Evolutionary conservation across 2,329 filamentous ascomycete species (phyloP).

Genomic region (Cordyceps tenuipes): DNA sequence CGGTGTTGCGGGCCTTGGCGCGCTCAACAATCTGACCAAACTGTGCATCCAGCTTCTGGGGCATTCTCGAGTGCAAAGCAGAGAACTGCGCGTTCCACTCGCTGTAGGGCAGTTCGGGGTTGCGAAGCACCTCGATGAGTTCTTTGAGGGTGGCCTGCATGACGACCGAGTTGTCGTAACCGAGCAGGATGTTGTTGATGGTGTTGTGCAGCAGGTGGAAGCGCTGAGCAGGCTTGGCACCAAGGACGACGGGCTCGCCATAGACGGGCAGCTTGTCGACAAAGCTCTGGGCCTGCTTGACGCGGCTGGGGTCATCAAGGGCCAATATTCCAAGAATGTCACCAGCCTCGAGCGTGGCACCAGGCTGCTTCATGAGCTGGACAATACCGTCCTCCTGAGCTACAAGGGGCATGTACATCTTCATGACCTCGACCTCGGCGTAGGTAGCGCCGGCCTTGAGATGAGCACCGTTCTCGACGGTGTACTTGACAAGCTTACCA

Average conservation of each 20-base stretch:
- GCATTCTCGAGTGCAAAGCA: conserved; percentile 94
- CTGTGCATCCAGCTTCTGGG: conserved; percentile 76
- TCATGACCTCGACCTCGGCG: conserved; percentile 99
- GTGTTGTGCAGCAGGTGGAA: conserved; percentile 71
- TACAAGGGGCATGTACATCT: conserved; percentile 99
- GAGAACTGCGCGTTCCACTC: conserved; percentile 96
- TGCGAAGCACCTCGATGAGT: conserved; percentile 79
- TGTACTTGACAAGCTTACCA: conserved; percentile 96
- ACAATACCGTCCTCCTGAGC: conserved; percentile 93
- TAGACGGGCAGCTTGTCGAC: conserved; percentile 81
- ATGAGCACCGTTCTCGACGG: conserved; percentile 90
- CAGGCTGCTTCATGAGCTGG: conserved; percentile 97
- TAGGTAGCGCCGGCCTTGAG: conserved; percentile 87
- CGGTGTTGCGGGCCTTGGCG: conserved; percentile 64
- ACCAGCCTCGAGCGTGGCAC: conserved; percentile 93
- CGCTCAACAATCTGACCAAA: conserved; percentile 83
- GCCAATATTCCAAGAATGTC: conserved; percentile 97
- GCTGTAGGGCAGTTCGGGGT: conserved; percentile 86
- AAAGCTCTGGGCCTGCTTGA: conserved; percentile 95
- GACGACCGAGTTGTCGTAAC: conserved; percentile 96
- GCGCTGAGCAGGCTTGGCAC: conserved; percentile 83
- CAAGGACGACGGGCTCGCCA: conserved; percentile 77
- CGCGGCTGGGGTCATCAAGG: conserved; percentile 87
- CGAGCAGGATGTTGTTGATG: conserved; percentile 78
- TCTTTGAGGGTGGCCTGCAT: conserved; percentile 83